A percentile compares a stretch with the other conserved stretches of the same genome.
Conservation (phyloP, 1,284 basidiomycete genomes). For the Psilocybe mexicana region DNA sequence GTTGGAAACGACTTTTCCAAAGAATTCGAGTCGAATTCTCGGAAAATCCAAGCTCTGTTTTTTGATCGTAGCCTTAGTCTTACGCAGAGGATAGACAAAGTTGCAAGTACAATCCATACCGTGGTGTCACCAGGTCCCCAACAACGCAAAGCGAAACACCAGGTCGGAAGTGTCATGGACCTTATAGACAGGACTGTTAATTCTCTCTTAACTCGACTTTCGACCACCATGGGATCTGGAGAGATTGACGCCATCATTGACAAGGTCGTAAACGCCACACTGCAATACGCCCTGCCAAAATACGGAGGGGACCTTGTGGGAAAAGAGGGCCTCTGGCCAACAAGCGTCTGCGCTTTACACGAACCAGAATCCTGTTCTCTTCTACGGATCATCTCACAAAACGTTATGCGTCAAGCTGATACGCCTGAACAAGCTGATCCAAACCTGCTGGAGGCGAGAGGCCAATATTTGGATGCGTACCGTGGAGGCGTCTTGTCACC, state of each 20-base stretch:
- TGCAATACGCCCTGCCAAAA: constrained; percentile 74
- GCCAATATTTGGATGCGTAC: constrained; percentile 62
- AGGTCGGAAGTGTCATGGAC: constrained; percentile 69
- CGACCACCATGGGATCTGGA: constrained; percentile 50
- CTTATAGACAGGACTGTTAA: constrained; percentile 69
- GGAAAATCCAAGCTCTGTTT: constrained; percentile 61
- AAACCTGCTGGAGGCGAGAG: constrained; percentile 38
- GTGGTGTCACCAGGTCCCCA: constrained; percentile 48
- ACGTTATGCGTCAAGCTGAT: constrained; percentile 34
- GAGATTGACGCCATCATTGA: constrained; percentile 68
- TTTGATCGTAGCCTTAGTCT: constrained; percentile 61
- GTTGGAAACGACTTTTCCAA: constrained; percentile 85
- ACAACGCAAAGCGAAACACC: constrained; percentile 53
- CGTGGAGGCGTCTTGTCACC: constrained; percentile 58
- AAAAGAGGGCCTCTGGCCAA: constrained; percentile 46
- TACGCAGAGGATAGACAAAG: constrained; percentile 59
- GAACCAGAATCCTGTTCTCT: constrained; percentile 53
- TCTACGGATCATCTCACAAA: constrained; percentile 51
- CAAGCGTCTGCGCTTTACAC: constrained; percentile 61
- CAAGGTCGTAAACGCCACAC: constrained; percentile 66
- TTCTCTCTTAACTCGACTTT: constrained; percentile 52
- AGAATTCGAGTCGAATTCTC: constrained; percentile 42
- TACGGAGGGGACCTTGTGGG: constrained; percentile 40
- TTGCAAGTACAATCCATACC: constrained; percentile 52
- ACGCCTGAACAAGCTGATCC: constrained; percentile 33